phyloP scores from a whole-genome alignment of 441 rosid species.

The Pelargonium myrrhifolium region DNA sequence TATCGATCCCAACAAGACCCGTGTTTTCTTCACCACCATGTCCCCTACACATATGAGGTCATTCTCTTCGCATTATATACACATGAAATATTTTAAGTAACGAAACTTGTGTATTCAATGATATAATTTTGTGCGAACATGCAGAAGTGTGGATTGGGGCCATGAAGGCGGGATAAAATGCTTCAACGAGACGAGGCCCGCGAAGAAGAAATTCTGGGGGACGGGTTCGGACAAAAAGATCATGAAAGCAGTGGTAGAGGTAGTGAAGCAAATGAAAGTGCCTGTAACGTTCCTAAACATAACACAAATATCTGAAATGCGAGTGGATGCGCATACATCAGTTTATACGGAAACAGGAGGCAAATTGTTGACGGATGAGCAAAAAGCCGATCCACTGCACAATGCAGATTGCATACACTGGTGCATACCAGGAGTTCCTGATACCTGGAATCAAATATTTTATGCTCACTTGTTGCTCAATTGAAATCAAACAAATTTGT shows the following conservation, averaged over 20 bases:
- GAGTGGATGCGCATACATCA: slow-evolving; percentile 74
- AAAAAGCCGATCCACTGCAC: slow-evolving; percentile 53
- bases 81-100: no score
- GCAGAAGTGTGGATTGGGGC: slow-evolving; percentile 73
- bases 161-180: slow-evolving; percentile 56
- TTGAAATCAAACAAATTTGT: no score
- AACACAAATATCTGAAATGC: slow-evolving; percentile 76
- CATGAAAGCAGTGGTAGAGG: slow-evolving; percentile 60
- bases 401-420: slow-evolving; percentile 92
- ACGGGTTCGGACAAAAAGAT: slow-evolving; percentile 53
- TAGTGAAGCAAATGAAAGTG: slow-evolving; percentile 52
- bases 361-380: slow-evolving; percentile 50
- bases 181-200: slow-evolving; percentile 75
- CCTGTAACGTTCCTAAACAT: slow-evolving; percentile 60
- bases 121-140: no score
- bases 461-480: not conserved
- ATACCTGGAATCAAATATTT: slow-evolving; percentile 58
- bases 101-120: no score
- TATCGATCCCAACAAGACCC: slow-evolving; percentile 63
- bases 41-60: slow-evolving; percentile 78
- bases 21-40: slow-evolving; percentile 83
- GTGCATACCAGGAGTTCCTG: slow-evolving; percentile 88
- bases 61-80: not conserved
- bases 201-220: slow-evolving; percentile 70
- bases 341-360: slow-evolving; percentile 76